These are phyloP conservation scores for Uncinocarpus reesii DNA, from an alignment of 2,329 filamentous ascomycete genomes.

Conservation along the genomic window DNA sequence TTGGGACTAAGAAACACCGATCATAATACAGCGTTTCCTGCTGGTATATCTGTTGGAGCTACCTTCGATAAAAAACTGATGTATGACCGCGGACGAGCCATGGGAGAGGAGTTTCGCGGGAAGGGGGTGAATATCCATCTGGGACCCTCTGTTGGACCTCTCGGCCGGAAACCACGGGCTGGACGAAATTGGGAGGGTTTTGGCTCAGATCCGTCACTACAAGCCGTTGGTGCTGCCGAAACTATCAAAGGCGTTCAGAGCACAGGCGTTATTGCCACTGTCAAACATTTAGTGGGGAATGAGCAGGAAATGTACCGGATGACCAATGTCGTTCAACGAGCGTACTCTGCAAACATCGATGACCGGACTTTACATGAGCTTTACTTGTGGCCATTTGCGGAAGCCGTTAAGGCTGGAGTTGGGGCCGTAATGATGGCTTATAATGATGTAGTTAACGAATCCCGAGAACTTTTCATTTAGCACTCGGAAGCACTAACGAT, in stretches of 20 bases:
- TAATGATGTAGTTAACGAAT: slow-evolving; percentile 28
- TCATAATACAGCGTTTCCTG: slow-evolving; percentile 65
- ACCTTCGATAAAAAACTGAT: slow-evolving; percentile 66
- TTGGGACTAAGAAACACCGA: slow-evolving; percentile 63
- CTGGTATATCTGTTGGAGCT: slow-evolving; percentile 65
- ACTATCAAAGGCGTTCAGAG: slow-evolving; percentile 50
- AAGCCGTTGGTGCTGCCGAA: slow-evolving; percentile 42
- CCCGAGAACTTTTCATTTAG: background rate
- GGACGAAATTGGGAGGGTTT: slow-evolving; percentile 71
- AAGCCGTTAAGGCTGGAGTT: slow-evolving; percentile 39
- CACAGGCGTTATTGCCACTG: slow-evolving; percentile 46
- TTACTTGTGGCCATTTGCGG: slow-evolving; percentile 43
- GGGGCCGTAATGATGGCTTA: slow-evolving; percentile 39
- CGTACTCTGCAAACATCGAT: slow-evolving; percentile 42
- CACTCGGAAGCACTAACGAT: too few relatives aligned
- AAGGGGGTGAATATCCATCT: slow-evolving; percentile 64
- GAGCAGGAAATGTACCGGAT: slow-evolving; percentile 40
- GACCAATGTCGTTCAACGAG: slow-evolving; percentile 35
- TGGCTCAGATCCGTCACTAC: slow-evolving; percentile 57
- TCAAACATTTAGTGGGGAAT: slow-evolving; percentile 49
- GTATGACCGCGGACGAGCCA: slow-evolving; percentile 54
- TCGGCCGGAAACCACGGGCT: slow-evolving; percentile 61
- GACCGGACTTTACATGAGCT: slow-evolving; percentile 41
- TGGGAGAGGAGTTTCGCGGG: slow-evolving; percentile 61
- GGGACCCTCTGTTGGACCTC: slow-evolving; percentile 58